These are phyloP conservation scores for Cynara cardunculus DNA, from an alignment of 129 eudicot genomes.

Conservation along the genomic window DNA sequence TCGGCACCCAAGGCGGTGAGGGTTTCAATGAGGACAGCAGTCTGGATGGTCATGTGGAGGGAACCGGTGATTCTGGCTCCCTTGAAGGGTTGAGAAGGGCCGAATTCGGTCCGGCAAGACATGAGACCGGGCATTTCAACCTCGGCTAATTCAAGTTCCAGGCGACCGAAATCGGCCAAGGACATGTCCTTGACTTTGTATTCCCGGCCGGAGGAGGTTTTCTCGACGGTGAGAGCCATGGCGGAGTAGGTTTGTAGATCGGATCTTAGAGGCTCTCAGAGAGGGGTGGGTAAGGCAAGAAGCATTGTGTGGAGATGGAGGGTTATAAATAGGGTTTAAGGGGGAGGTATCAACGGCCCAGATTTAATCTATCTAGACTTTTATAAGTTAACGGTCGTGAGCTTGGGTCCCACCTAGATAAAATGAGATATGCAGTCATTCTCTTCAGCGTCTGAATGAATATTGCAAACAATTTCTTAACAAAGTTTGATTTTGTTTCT, in stretches of 20 bases:
- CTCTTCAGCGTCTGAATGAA: neutral
- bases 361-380: constrained; percentile 18
- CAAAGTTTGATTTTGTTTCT: too few relatives aligned
- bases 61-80: constrained; percentile 74
- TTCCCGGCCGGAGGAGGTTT: constrained; percentile 72
- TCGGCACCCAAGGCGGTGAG: constrained; percentile 77
- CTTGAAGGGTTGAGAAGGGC: constrained; percentile 72
- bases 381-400: neutral
- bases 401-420: constrained; percentile 6
- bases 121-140: constrained; percentile 83
- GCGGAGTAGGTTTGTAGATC: constrained; percentile 1
- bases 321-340: constrained; percentile 40
- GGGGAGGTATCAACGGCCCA: constrained; percentile 7
- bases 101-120: constrained; percentile 71
- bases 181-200: constrained; percentile 91
- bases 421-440: neutral
- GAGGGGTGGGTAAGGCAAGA: constrained; percentile 25
- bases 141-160: constrained; percentile 74
- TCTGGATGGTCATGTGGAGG: constrained; percentile 80
- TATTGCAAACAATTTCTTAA: neutral
- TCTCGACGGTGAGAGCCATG: constrained; percentile 64
- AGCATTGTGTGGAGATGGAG: constrained; percentile 4
- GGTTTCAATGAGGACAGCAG: constrained; percentile 70
- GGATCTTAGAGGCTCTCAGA: constrained; percentile 25
- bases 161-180: constrained; percentile 76